Conservation (phyloP, 176 grass and related monocot genomes). For the Avena insularis region DNA sequence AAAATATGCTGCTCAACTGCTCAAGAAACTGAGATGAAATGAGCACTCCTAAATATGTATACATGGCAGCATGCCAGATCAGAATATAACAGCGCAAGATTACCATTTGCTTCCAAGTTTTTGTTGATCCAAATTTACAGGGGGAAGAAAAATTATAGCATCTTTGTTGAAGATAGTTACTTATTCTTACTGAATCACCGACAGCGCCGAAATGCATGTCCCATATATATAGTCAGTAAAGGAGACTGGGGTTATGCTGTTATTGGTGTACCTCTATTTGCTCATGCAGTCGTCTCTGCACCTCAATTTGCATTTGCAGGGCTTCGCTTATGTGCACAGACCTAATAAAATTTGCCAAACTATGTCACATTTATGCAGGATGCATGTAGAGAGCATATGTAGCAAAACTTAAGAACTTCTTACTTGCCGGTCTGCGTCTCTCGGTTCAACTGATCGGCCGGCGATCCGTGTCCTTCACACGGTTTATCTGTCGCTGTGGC, state of each 20-base stretch:
- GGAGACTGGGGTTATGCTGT: not conserved
- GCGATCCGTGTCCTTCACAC: constrained; percentile 56
- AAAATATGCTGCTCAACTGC: constrained; percentile 1
- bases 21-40: not conserved
- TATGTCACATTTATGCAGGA: not conserved
- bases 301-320: constrained; percentile 96
- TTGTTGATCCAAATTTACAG: not conserved
- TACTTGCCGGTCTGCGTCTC: constrained; percentile 68
- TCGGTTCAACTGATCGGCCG: constrained; percentile 45
- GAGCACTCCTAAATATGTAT: not conserved
- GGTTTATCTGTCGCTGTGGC: constrained; percentile 49
- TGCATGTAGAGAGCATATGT: not conserved
- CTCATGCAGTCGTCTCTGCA: constrained; percentile 92
- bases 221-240: not conserved
- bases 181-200: not conserved
- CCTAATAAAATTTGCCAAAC: constrained; percentile 37
- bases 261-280: constrained; percentile 76
- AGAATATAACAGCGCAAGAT: not conserved
- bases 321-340: constrained; percentile 79
- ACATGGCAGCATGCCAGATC: not conserved
- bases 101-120: not conserved
- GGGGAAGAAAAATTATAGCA: not conserved
- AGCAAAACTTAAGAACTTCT: constrained; percentile 20
- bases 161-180: not conserved
- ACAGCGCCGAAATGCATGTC: not conserved